Evolutionary conservation across 768 basidiomycete species (phyloP).

Genomic region (Mycena vulgaris): DNA sequence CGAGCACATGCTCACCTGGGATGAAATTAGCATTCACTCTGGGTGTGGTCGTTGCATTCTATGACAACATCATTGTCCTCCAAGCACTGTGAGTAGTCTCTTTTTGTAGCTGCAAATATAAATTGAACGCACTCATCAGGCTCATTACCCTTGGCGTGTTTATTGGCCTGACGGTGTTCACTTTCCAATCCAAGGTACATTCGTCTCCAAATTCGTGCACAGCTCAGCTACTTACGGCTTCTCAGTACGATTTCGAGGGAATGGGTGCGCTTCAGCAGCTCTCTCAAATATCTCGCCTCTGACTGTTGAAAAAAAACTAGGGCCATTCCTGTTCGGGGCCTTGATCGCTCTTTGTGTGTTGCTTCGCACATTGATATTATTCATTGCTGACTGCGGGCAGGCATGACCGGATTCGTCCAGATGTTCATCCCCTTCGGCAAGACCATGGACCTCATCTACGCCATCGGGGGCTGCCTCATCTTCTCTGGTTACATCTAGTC

Average conservation of each 20-base stretch:
- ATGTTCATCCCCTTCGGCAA: constrained; percentile 89
- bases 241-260: constrained; percentile 93
- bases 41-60: constrained; percentile 87
- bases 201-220: neutral
- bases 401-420: constrained; percentile 86
- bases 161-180: constrained; percentile 94
- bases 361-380: neutral
- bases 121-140: constrained; percentile 51
- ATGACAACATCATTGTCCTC: constrained; percentile 79
- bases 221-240: neutral
- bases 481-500: constrained; percentile 94
- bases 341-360: constrained; percentile 82
- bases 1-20: neutral
- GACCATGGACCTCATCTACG: constrained; percentile 87
- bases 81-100: constrained; percentile 81
- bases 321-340: constrained; percentile 88
- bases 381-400: constrained; percentile 50
- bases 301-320: neutral
- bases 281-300: neutral
- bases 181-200: constrained; percentile 90
- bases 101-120: constrained; percentile 3
- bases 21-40: constrained; percentile 78
- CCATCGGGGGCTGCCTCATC: constrained; percentile 82
- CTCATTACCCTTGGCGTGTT: constrained; percentile 95
- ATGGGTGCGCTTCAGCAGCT: constrained; percentile 63